Conservation (phyloP, 202 grass and related monocot genomes). For the Panicum virgatum region DNA sequence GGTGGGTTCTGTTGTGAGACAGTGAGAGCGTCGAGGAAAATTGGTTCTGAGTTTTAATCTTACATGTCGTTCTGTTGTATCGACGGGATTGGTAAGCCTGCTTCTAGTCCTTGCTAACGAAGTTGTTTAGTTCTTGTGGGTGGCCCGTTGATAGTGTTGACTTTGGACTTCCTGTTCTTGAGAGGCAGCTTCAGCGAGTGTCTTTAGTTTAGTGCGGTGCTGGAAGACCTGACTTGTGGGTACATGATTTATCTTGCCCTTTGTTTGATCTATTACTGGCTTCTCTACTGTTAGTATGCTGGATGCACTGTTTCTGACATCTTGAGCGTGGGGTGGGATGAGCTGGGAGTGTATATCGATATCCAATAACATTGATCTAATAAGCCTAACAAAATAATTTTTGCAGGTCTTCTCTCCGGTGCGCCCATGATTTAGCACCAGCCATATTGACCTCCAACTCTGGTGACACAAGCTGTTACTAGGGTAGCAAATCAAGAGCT, state of each 20-base stretch:
- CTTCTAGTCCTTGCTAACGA: not conserved
- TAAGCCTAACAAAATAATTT: not conserved
- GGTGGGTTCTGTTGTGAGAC: not conserved
- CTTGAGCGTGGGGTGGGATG: not conserved
- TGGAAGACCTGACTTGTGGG: not conserved
- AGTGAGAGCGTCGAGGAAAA: not conserved
- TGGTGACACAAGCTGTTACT: constrained; percentile 23
- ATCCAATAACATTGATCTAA: not conserved
- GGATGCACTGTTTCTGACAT: not conserved
- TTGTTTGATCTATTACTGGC: not conserved
- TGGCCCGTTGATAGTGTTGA: constrained; percentile 3
- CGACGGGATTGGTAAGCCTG: not conserved
- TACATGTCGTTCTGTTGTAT: not conserved
- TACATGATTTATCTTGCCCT: not conserved
- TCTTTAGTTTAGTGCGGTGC: not conserved
- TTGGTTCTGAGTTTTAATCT: not conserved
- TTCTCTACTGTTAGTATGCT: not conserved
- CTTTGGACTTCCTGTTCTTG: not conserved
- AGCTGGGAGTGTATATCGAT: not conserved
- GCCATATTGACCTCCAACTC: constrained; percentile 3
- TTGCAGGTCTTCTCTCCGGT: constrained; percentile 39
- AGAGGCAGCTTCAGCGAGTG: too few species aligned
- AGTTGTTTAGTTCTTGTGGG: not conserved
- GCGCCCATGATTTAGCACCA: constrained; percentile 41
- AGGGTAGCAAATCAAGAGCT: not conserved